Evolutionary conservation across 192 early-diverging fungal species (phyloP), one percentile per base, ranked within the genome.

Genomic region (Coemansia sp.): DNA sequence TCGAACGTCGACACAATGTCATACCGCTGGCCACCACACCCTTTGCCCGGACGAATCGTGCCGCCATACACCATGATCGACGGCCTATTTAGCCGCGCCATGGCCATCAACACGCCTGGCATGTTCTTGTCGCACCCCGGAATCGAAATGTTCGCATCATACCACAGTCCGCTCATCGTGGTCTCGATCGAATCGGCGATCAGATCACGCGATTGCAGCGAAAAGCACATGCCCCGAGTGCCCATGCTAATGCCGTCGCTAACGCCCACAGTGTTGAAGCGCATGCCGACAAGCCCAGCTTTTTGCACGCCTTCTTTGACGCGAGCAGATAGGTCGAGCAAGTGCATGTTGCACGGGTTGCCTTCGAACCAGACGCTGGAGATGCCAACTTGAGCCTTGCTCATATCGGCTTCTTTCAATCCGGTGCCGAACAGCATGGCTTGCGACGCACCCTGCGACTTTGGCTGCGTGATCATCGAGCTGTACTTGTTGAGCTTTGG

Each of bases 271-370:
- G 96, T 97, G 85, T 98, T 99, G 87, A 99, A 99, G 17, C 96
- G 90, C 74, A 90, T 94, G 9, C 96, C 96, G 46, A 96, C 87
- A 42, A 99, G 82, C 6, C 93, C 92, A 6, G 93, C 92, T 5
- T 89, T 80, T 71, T 88, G 67, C 31, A 99, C 96, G 64, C 95
- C 96, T 65, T 93, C 86, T 72, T 99, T 99, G 60, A 99, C 95
- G 57, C 89, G 82, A 17, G 50, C 84, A 7, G 95, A 84, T 14
- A 99, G 84, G 67, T 96, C 92, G 55, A 90, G 75, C 37, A 99
- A 84, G 62, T 99, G 97, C 97, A 99, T 99, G 81, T 99, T 99
- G 85, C 97, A 99, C 9, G 97, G 95, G 81, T 99, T 99, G 61
- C 97, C 97, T 73, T 99, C 97, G 71, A 94, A 97, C 94, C 95